Evolutionary conservation across 139 green algal genomes (phyloP), one percentile per base, ranked within the genome.

Genomic region (Deuterostichococcus epilithicus): DNA sequence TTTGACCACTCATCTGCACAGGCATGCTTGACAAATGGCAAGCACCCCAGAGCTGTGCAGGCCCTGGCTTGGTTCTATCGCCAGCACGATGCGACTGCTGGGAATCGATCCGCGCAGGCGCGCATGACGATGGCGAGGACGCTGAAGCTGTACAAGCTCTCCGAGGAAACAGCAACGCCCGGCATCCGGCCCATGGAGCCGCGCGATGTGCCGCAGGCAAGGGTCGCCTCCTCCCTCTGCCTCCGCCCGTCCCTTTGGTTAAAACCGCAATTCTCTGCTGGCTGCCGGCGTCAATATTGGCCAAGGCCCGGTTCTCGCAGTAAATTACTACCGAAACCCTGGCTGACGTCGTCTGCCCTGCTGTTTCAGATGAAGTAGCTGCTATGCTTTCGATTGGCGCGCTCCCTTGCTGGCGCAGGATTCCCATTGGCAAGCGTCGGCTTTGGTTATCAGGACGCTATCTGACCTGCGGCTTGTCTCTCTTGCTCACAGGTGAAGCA

Each of bases 111-210:
- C n/a, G n/a, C n/a, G 37, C 85, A 92, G 85, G 85, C 89, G 25
- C 87, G 89, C 71, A 97, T 95, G 91, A 98, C 95, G 38, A 96
- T 99, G 90, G 89, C 90, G 6, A 86, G 93, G 36, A 97, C 92
- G 35, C 88, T 99, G 70, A 98, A 98, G 88, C 89, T 98, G 65
- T 97, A 97, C 88, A 94, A 92, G 80, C 89, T 98, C 72, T 90
- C 94, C 0, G 85, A 92, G 0, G 52, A 84, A 68, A 82, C 94
- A 5, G 45, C 42, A n/a, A 97, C 90, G 1, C 85, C 90, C 0
- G 94, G 94, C 30, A 76, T 98, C n/a, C 83, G 94, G 15, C 76
- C 83, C 0, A 91, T 98, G 85, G 35, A 88, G 35, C 77, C 69
- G 0, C 15, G 35, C 3, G 95, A 99, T 76, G 86, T 93, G 13